A percentile compares a stretch with the other conserved stretches of the same genome.
Conservation (phyloP, 495 filamentous ascomycete genomes). For the Annulohypoxylon stygium region DNA sequence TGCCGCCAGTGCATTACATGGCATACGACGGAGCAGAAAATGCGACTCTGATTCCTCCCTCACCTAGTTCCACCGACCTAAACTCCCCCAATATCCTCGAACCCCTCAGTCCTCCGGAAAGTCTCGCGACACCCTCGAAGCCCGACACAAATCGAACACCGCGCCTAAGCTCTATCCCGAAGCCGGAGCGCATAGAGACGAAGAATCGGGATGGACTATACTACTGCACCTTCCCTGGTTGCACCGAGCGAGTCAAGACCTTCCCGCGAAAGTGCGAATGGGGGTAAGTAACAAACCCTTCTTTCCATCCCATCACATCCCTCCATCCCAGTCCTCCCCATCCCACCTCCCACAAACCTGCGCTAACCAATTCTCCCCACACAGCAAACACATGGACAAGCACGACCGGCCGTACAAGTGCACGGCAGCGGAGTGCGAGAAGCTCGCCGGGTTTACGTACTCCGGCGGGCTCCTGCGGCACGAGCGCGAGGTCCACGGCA, state of each 20-base stretch:
- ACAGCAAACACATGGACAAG: slow-evolving; percentile 96
- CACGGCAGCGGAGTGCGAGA: slow-evolving; percentile 79
- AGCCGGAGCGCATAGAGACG: slow-evolving; percentile 61
- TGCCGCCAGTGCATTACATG: slow-evolving; percentile 37
- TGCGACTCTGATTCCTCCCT: slow-evolving; percentile 33
- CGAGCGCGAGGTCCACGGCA: slow-evolving; percentile 90
- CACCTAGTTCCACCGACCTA: slow-evolving; percentile 34
- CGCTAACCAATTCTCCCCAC: slow-evolving; percentile 24
- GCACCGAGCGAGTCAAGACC: slow-evolving; percentile 65
- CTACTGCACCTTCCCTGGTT: slow-evolving; percentile 74
- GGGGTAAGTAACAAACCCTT: slow-evolving; percentile 71
- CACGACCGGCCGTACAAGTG: slow-evolving; percentile 94
- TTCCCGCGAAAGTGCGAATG: slow-evolving; percentile 92
- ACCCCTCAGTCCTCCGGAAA: slow-evolving; percentile 31
- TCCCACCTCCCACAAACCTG: not conserved
- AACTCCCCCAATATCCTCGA: slow-evolving; percentile 17
- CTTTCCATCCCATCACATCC: not conserved
- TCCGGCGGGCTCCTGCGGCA: slow-evolving; percentile 88
- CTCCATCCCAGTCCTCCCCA: not conserved
- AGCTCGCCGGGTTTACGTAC: slow-evolving; percentile 93
- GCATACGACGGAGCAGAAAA: slow-evolving; percentile 29
- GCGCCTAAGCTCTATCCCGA: slow-evolving; percentile 63
- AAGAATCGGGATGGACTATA: slow-evolving; percentile 77
- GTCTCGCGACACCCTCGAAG: not conserved
- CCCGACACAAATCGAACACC: slow-evolving; percentile 17